Conservation (phyloP, 805 yeast genomes). For the Lipomyces japonicus region DNA sequence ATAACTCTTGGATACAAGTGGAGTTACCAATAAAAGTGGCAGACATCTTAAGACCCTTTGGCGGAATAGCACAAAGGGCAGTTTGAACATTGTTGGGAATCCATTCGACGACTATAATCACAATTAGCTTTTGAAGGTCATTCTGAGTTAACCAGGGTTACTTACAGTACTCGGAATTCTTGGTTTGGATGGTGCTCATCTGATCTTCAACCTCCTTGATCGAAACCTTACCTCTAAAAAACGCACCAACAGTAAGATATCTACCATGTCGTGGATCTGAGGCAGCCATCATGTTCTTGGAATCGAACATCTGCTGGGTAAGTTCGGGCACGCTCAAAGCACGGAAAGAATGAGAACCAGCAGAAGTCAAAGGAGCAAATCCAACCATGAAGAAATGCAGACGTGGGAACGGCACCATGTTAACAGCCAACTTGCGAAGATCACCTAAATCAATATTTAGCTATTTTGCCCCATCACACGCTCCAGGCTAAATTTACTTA, state of each 20-base stretch:
- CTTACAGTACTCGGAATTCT: constrained; percentile 62
- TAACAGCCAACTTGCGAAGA: constrained; percentile 87
- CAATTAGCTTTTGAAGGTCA: neutral
- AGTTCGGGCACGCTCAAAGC: constrained; percentile 86
- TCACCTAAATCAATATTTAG: constrained; percentile 48
- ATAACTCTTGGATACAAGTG: constrained; percentile 88
- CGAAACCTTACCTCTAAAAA: constrained; percentile 91
- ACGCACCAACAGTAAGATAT: constrained; percentile 89
- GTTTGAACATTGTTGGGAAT: constrained; percentile 96
- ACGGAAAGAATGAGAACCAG: constrained; percentile 76
- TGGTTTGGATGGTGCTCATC: constrained; percentile 80
- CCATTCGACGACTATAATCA: constrained; percentile 74
- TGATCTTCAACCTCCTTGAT: constrained; percentile 94
- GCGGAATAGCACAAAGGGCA: constrained; percentile 89
- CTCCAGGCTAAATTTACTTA: constrained; percentile 1
- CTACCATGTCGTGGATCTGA: constrained; percentile 90
- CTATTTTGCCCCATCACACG: neutral
- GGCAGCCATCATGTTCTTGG: constrained; percentile 94
- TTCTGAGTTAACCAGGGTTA: neutral
- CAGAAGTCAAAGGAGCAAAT: constrained; percentile 83
- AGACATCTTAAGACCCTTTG: constrained; percentile 78
- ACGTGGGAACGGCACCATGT: constrained; percentile 93
- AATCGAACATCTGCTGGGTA: constrained; percentile 91
- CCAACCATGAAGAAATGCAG: constrained; percentile 96
- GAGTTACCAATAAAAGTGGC: constrained; percentile 95